phyloP scores from a whole-genome alignment of 2,329 filamentous ascomycete species.

The Ceratocystis destructans region DNA sequence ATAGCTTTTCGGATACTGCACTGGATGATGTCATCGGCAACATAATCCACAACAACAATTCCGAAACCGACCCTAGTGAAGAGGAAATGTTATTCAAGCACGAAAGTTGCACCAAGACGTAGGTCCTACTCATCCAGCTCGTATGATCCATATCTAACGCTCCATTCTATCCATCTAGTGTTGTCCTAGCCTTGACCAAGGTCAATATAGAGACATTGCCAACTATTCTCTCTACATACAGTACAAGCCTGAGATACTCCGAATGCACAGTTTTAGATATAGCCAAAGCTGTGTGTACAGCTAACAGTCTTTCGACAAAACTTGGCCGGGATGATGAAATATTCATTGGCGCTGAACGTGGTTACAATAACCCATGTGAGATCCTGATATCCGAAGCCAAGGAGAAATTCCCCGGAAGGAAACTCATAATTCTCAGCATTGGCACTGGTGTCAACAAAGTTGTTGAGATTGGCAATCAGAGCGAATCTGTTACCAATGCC shows the following conservation, averaged over 20 bases:
- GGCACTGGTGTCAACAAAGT: constrained; percentile 23
- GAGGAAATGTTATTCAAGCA: rapidly evolving
- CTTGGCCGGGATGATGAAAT: constrained; percentile 23
- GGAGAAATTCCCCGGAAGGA: constrained; percentile 21
- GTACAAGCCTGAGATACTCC: constrained; percentile 19
- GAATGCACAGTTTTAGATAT: constrained; percentile 25
- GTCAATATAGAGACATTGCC: constrained; percentile 16
- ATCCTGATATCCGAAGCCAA: constrained; percentile 24
- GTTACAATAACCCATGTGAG: constrained; percentile 26
- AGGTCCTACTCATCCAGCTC: background rate
- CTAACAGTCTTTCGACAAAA: constrained; percentile 24
- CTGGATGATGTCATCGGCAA: background rate
- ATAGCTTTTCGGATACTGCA: background rate
- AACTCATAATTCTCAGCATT: constrained; percentile 22
- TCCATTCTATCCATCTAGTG: background rate
- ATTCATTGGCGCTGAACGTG: constrained; percentile 25
- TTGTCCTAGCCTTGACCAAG: background rate
- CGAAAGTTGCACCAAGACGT: background rate
- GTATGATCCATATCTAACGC: background rate
- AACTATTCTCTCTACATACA: constrained; percentile 24
- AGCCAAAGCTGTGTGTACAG: constrained; percentile 24
- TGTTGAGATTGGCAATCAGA: constrained; percentile 20
- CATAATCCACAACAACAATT: background rate
- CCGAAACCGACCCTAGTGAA: rapidly evolving
- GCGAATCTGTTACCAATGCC: rapidly evolving